Percentiles rank a stretch among this genome's conserved stretches.
Evolutionary conservation across 2,329 filamentous ascomycete species (phyloP).

Genomic region (Emergomyces africanus): DNA sequence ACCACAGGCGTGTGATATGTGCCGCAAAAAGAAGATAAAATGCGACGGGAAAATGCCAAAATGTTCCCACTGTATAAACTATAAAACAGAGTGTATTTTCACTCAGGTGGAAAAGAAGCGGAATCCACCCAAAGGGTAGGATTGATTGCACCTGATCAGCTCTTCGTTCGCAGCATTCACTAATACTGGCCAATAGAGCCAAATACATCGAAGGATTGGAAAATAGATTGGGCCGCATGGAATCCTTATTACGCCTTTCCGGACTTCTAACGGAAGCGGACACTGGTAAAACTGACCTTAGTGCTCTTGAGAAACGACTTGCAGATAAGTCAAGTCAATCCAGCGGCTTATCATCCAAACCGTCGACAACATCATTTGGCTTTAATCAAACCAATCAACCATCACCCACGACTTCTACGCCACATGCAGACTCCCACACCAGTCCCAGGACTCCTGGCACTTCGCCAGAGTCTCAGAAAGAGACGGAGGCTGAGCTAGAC

Average conservation of each 20-base stretch:
- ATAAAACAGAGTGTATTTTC: conserved; percentile 95
- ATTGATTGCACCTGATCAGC: conserved; percentile 4
- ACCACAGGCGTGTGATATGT: conserved; percentile 80
- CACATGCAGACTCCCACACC: conserved; percentile 32
- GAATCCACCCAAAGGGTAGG: conserved; percentile 88
- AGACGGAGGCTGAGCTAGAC: conserved; percentile 60
- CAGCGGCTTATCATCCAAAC: conserved; percentile 7
- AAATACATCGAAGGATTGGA: conserved; percentile 98
- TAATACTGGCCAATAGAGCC: conserved; percentile 43
- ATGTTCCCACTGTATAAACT: conserved; percentile 92
- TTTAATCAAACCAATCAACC: conserved; percentile 2
- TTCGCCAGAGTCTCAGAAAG: conserved; percentile 41
- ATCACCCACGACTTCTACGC: conserved; percentile 33
- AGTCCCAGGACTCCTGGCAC: conserved; percentile 40
- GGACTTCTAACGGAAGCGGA: conserved; percentile 80
- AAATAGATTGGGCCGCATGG: conserved; percentile 91
- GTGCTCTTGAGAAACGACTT: conserved; percentile 68
- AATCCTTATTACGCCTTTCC: conserved; percentile 74
- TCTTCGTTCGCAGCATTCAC: neutral
- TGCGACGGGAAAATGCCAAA: conserved; percentile 92
- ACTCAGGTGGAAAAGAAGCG: conserved; percentile 99
- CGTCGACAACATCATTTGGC: conserved; percentile 6
- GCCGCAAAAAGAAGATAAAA: conserved; percentile 86
- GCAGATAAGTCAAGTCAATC: conserved; percentile 35
- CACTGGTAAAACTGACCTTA: conserved; percentile 72